These are phyloP conservation scores for Viola pubescens DNA, from an alignment of 441 rosid species.

Conservation along the genomic window DNA sequence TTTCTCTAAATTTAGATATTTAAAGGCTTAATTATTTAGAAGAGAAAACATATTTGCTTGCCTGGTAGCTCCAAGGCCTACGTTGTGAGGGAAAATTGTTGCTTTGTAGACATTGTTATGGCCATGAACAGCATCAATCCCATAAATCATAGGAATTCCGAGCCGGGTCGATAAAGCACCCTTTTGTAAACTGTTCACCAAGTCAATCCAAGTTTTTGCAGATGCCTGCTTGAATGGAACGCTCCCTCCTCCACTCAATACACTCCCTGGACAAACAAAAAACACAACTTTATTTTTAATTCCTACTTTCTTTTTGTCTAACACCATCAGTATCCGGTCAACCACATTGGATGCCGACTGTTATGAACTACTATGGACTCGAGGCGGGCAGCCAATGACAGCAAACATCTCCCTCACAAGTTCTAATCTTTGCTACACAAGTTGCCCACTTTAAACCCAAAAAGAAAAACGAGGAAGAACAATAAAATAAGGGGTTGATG, in stretches of 20 bases:
- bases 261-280: constrained; percentile 39
- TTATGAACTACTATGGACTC: background rate
- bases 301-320: background rate
- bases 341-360: background rate
- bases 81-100: constrained; percentile 80
- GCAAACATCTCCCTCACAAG: no score
- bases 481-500: background rate
- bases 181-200: constrained; percentile 62
- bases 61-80: constrained; percentile 87
- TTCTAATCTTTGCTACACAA: no score
- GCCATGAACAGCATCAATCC: constrained; percentile 85
- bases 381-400: no score
- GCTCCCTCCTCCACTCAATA: constrained; percentile 65
- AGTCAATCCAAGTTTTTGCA: constrained; percentile 50
- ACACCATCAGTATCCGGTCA: background rate
- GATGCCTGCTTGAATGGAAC: constrained; percentile 47
- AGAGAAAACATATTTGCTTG: constrained; percentile 16
- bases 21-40: background rate
- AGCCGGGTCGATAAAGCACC: constrained; percentile 62
- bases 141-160: constrained; percentile 80
- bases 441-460: no score
- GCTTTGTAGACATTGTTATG: constrained; percentile 67
- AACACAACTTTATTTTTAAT: background rate
- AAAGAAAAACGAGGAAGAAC: background rate
- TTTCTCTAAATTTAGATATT: background rate